Evolutionary conservation across 139 green algal genomes (phyloP).

Genomic region (Micractinium conductrix): DNA sequence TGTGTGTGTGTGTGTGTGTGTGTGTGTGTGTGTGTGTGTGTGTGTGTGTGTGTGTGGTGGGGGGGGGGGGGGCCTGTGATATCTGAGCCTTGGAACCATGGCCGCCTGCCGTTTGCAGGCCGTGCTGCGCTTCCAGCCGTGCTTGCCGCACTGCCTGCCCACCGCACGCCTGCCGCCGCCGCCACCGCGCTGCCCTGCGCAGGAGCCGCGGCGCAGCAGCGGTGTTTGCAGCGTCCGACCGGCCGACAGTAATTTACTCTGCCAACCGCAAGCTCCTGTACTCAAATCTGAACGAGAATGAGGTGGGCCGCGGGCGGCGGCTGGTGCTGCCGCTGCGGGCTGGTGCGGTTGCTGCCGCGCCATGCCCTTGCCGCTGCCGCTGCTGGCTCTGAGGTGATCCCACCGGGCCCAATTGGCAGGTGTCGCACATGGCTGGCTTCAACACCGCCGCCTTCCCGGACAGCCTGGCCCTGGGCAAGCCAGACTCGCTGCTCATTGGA

Average conservation of each 20-base stretch:
- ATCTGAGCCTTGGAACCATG: too few relatives aligned
- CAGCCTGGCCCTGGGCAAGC: slow-evolving; percentile 84
- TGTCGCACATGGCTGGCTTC: slow-evolving; percentile 85
- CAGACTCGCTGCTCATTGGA: slow-evolving; percentile 83
- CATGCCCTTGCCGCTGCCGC: slow-evolving; percentile 63
- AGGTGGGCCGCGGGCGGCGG: slow-evolving; percentile 73
- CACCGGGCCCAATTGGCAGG: slow-evolving; percentile 50
- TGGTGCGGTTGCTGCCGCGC: too few relatives aligned
- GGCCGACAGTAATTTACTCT: slow-evolving; percentile 95
- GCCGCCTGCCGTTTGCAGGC: too few relatives aligned
- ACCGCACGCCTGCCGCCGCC: background rate
- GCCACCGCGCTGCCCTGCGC: too few relatives aligned
- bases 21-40: too few relatives aligned
- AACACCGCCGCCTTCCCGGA: slow-evolving; percentile 79
- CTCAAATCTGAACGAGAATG: slow-evolving; percentile 95
- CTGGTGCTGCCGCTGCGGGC: too few relatives aligned
- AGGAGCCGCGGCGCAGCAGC: slow-evolving; percentile 51
- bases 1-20: too few relatives aligned
- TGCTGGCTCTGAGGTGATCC: slow-evolving; percentile 40
- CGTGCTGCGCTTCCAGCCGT: background rate
- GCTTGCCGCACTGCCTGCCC: background rate
- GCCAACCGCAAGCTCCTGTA: slow-evolving; percentile 95
- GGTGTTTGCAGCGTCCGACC: slow-evolving; percentile 95
- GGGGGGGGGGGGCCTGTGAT: too few relatives aligned
- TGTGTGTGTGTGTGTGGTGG: too few relatives aligned